phyloP scores from a whole-genome alignment of 179 eudicot species.

The Silene noctiflora region DNA sequence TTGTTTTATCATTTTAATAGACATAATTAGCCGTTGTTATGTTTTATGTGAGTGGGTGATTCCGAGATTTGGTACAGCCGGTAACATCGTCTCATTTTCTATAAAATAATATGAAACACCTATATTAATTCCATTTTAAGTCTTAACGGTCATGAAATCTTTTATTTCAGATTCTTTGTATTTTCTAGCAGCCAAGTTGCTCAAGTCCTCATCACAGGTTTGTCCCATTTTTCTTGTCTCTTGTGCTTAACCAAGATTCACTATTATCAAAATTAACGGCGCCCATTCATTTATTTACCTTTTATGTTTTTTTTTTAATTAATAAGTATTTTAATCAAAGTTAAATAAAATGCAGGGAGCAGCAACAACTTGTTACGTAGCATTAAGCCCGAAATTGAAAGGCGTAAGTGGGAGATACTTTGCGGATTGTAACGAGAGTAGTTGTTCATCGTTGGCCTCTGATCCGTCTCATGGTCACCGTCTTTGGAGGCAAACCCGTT shows the following conservation, averaged over 20 bases:
- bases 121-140: too few species aligned
- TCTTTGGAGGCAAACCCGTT: conserved; percentile 59
- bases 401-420: conserved; percentile 77
- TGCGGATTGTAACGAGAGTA: conserved; percentile 75
- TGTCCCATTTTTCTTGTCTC: conserved; percentile 23
- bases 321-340: too few species aligned
- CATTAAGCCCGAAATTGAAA: conserved; percentile 45
- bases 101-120: too few species aligned
- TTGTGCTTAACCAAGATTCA: conserved; percentile 16
- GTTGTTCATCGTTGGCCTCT: conserved; percentile 57
- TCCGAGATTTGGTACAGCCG: too few species aligned
- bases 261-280: neutral
- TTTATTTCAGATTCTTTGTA: conserved; percentile 72
- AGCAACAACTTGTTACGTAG: conserved; percentile 89
- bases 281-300: neutral
- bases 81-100: too few species aligned
- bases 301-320: too few species aligned
- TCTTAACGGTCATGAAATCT: neutral
- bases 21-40: too few species aligned
- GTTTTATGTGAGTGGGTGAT: too few species aligned
- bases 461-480: conserved; percentile 45
- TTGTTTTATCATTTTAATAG: too few species aligned
- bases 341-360: conserved; percentile 28
- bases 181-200: conserved; percentile 81
- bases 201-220: conserved; percentile 89